Conservation (phyloP, 306 rosid genomes). For the Prunus salicina region DNA sequence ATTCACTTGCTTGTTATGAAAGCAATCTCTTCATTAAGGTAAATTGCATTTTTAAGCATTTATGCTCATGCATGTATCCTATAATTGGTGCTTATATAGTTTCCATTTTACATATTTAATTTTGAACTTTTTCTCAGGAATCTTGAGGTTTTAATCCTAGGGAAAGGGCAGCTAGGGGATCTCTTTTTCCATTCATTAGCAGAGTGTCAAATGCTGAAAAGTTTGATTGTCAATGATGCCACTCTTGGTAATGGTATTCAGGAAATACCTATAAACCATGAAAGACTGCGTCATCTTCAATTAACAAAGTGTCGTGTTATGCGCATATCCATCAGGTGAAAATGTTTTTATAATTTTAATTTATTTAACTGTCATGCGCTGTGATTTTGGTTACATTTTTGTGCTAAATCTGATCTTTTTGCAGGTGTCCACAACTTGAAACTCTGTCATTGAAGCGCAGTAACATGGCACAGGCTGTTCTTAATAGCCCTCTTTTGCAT, state of each 20-base stretch:
- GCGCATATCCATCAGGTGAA: constrained; percentile 89
- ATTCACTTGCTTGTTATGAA: constrained; percentile 70
- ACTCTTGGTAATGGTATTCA: constrained; percentile 84
- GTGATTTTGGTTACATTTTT: neutral
- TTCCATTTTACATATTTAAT: neutral
- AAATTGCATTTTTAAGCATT: constrained; percentile 4
- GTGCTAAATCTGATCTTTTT: constrained; percentile 24
- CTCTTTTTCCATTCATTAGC: constrained; percentile 75
- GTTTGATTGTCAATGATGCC: constrained; percentile 76
- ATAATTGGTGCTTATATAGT: constrained; percentile 29
- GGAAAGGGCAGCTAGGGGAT: constrained; percentile 79
- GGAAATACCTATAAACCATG: constrained; percentile 80
- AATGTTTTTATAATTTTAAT: constrained; percentile 7
- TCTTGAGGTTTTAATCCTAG: constrained; percentile 74
- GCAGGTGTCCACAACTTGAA: constrained; percentile 91
- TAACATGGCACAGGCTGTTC: constrained; percentile 93
- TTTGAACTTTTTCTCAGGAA: constrained; percentile 48
- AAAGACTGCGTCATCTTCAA: constrained; percentile 75
- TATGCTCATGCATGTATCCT: neutral
- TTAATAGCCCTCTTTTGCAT: constrained; percentile 84
- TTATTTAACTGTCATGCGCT: constrained; percentile 1
- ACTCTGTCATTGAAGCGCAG: constrained; percentile 98
- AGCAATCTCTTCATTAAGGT: constrained; percentile 78
- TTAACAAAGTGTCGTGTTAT: constrained; percentile 86
- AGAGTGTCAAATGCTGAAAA: constrained; percentile 63